Conservation (phyloP, 2,329 filamentous ascomycete species). For the Tolypocladium tropicale region DNA sequence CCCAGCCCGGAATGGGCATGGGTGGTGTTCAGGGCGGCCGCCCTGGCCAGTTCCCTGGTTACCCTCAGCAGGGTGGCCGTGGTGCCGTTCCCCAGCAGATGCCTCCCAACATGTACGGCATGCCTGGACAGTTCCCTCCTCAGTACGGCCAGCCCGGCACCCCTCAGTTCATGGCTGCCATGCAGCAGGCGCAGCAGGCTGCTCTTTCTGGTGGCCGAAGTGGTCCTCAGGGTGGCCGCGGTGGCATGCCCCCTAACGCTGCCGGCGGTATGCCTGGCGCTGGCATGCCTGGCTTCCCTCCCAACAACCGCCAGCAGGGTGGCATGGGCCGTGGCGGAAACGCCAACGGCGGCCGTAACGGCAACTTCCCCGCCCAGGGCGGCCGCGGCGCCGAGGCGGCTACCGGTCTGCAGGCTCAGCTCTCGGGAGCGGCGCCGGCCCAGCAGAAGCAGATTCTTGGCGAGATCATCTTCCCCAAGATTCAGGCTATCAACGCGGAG, state of each 20-base stretch:
- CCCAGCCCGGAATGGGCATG: constrained; percentile 52
- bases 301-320: constrained; percentile 43
- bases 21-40: constrained; percentile 71
- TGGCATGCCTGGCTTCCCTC: constrained; percentile 46
- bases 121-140: constrained; percentile 72
- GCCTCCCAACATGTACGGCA: constrained; percentile 75
- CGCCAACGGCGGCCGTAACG: constrained; percentile 29
- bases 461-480: constrained; percentile 98
- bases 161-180: constrained; percentile 71
- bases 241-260: constrained; percentile 60
- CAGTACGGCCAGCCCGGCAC: constrained; percentile 72
- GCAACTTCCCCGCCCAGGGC: constrained; percentile 35
- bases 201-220: constrained; percentile 51
- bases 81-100: constrained; percentile 81
- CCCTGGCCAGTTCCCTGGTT: constrained; percentile 76
- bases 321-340: constrained; percentile 35
- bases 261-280: constrained; percentile 35
- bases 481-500: constrained; percentile 85
- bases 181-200: constrained; percentile 64
- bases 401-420: constrained; percentile 45
- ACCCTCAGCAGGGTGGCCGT: constrained; percentile 80
- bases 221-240: constrained; percentile 57
- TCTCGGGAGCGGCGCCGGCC: constrained; percentile 45
- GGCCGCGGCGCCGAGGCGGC: constrained; percentile 31
- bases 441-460: constrained; percentile 99